Conservation (phyloP, 2,329 filamentous ascomycete species). For the Lecanicillium sp. region DNA sequence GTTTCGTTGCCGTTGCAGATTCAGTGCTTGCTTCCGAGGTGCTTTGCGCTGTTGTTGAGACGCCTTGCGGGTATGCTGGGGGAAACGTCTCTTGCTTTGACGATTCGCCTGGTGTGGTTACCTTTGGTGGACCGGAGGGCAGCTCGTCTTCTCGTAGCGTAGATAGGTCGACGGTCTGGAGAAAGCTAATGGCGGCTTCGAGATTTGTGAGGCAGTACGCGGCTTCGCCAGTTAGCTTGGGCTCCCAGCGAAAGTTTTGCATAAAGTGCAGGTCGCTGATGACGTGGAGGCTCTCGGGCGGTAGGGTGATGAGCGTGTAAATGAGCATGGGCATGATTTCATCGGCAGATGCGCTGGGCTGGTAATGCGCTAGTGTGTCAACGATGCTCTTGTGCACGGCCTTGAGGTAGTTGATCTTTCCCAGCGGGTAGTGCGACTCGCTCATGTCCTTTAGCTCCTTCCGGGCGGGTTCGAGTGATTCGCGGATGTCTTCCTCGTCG, state of each 20-base stretch:
- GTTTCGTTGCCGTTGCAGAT: constrained; percentile 26
- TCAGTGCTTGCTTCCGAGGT: constrained; percentile 23
- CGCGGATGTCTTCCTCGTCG: constrained; percentile 59
- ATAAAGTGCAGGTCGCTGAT: constrained; percentile 96
- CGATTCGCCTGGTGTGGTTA: constrained; percentile 38
- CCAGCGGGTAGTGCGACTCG: constrained; percentile 77
- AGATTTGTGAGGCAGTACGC: constrained; percentile 95
- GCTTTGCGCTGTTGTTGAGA: constrained; percentile 25
- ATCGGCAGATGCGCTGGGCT: constrained; percentile 81
- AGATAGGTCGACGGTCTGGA: constrained; percentile 90
- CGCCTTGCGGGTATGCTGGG: constrained; percentile 43
- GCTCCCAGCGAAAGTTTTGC: constrained; percentile 79
- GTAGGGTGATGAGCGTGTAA: constrained; percentile 86
- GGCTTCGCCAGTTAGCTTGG: constrained; percentile 84
- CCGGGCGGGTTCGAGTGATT: constrained; percentile 64
- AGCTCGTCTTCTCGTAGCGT: constrained; percentile 76
- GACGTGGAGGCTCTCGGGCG: constrained; percentile 76
- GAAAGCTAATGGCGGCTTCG: constrained; percentile 87
- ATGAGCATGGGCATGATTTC: constrained; percentile 97
- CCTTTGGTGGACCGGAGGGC: constrained; percentile 59
- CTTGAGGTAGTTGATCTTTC: constrained; percentile 84
- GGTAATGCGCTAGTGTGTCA: constrained; percentile 65
- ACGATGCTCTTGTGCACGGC: constrained; percentile 90
- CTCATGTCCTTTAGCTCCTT: constrained; percentile 72
- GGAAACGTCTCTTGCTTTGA: constrained; percentile 48